A percentile compares a stretch with the other conserved stretches of the same genome.
Evolutionary conservation across 192 early-diverging fungal species (phyloP).

Genomic region (Umbelopsis isabellina): DNA sequence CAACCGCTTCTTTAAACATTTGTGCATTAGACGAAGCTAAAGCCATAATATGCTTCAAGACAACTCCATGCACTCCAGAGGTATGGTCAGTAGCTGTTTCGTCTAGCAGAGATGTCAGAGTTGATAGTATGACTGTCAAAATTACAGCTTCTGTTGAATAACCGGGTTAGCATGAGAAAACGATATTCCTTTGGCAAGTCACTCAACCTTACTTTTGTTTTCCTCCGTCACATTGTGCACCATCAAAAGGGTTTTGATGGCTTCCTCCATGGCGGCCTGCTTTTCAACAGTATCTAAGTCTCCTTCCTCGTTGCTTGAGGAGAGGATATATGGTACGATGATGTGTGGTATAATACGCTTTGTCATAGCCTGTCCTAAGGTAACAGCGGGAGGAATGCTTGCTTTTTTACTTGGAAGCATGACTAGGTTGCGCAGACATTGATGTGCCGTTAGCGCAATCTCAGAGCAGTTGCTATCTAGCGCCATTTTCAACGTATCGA

Average conservation of each 20-base stretch:
- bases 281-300: constrained; percentile 27
- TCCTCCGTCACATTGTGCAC: constrained; percentile 41
- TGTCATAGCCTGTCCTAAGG: constrained; percentile 32
- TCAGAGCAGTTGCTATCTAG: constrained; percentile 21
- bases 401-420: constrained; percentile 36
- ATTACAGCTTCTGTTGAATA: constrained; percentile 35
- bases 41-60: constrained; percentile 44
- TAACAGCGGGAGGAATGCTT: constrained; percentile 6
- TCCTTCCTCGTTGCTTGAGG: constrained; percentile 12
- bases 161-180: neutral
- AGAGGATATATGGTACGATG: constrained; percentile 29
- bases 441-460: constrained; percentile 38
- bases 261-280: constrained; percentile 45
- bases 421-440: constrained; percentile 45
- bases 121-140: constrained; percentile 49
- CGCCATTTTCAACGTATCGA: constrained; percentile 25
- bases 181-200: neutral
- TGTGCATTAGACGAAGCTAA: constrained; percentile 43
- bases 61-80: constrained; percentile 40
- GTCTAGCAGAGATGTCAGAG: constrained; percentile 47
- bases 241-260: constrained; percentile 51
- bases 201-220: constrained; percentile 41
- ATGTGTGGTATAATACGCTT: constrained; percentile 37
- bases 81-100: constrained; percentile 12
- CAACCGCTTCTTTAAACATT: constrained; percentile 48